Evolutionary conservation across 176 grass and related monocot genomes (phyloP), one percentile per base, ranked within the genome.

Genomic region (Musa acuminata): DNA sequence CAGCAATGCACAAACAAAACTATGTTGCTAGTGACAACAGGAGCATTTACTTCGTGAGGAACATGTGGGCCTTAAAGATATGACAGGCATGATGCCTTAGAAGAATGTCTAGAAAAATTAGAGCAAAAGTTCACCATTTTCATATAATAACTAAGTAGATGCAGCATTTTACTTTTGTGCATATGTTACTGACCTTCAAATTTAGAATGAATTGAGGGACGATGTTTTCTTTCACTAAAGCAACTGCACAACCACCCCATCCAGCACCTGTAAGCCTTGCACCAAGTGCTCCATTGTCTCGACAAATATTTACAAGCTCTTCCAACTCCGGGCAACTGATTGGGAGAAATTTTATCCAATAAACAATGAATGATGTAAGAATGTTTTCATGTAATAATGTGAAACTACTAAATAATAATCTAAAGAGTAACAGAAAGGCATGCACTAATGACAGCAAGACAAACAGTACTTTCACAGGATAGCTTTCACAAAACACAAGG

Each of bases 221-320:
- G 26, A 89, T 91, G 73, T 51, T 64, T 80, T 98, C 95, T 82
- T 98, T 91, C 57, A 98, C 95, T 55, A 98, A 72, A 75, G 95
- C 83, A 1, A 98, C 95, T 7, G 82, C 85, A 82, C 95, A 98
- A 49, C 95, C 95, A 59, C 95, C 95, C 95, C 95, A 98, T 1
- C 95, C 90, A 8, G 95, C 95, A 73, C 95, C 95, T 43, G 95
- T 98, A 17, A 98, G 90, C 52, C 95, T 86, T 48, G 95, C 95
- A 77, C 95, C 95, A 8, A 98, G 90, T 12, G 95, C 90, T 60
- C 90, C 90, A 2, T 89, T 84, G 14, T 91, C 88, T 85, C 84
- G 77, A 19, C 95, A 93, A 66, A 93, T 80, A 62, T 98, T 89
- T 53, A 91, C 88, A 84, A 98, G 85, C 82, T 98, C 95, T 74